These are phyloP conservation scores for Lojkania enalia DNA, from an alignment of 2,329 filamentous ascomycete species.

Conservation along the genomic window DNA sequence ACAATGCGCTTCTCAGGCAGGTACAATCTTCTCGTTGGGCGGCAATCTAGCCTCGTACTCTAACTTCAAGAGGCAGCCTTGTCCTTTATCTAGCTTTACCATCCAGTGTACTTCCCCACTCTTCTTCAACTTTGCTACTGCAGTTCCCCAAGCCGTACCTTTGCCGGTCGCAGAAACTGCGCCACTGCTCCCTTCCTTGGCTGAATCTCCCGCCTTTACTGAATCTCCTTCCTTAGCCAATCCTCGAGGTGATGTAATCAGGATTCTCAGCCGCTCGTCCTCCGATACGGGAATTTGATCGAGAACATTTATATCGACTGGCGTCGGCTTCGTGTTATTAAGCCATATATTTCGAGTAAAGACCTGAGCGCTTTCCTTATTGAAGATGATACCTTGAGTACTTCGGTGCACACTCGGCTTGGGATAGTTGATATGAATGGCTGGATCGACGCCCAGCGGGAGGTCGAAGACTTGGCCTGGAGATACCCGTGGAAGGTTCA, in stretches of 20 bases:
- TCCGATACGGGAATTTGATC: constrained; percentile 67
- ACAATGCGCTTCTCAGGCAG: too few species aligned
- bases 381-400: constrained; percentile 55
- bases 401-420: constrained; percentile 59
- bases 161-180: background rate
- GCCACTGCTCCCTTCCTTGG: constrained; percentile 18
- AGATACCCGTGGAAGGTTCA: constrained; percentile 58
- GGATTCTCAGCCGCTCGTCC: constrained; percentile 60
- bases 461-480: constrained; percentile 59
- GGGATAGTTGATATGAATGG: constrained; percentile 59
- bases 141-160: constrained; percentile 36
- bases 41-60: constrained; percentile 66
- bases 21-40: constrained; percentile 49
- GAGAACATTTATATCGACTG: constrained; percentile 56
- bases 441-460: constrained; percentile 63
- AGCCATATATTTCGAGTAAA: constrained; percentile 57
- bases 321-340: constrained; percentile 51
- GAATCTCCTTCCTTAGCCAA: constrained; percentile 40
- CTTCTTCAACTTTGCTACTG: constrained; percentile 34
- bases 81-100: constrained; percentile 49
- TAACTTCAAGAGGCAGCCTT: constrained; percentile 59
- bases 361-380: constrained; percentile 56
- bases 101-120: constrained; percentile 22
- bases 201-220: constrained; percentile 15
- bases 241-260: constrained; percentile 55